A percentile compares a stretch with the other conserved stretches of the same genome.
phyloP scores from a whole-genome alignment of 768 basidiomycete species.

The Pisolithus orientalis region DNA sequence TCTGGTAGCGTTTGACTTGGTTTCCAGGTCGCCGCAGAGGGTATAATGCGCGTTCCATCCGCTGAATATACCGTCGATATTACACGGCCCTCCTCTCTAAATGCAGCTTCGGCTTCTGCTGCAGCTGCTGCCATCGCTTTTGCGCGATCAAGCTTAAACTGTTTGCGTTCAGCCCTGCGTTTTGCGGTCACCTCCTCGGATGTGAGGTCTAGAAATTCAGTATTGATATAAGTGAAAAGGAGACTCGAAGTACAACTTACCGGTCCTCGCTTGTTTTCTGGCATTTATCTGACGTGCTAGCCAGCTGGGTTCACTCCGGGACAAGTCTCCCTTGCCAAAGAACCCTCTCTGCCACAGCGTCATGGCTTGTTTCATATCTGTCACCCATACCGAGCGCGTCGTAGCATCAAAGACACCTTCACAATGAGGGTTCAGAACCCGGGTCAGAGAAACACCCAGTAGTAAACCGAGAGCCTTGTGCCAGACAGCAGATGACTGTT shows the following conservation, averaged over 20 bases:
- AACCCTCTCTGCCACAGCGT: constrained; percentile 87
- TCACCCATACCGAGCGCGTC: constrained; percentile 88
- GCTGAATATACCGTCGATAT: constrained; percentile 53
- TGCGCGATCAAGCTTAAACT: constrained; percentile 92
- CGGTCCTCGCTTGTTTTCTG: constrained; percentile 45
- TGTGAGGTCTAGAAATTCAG: constrained; percentile 49
- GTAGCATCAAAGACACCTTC: constrained; percentile 70
- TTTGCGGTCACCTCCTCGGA: constrained; percentile 89
- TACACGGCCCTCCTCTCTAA: constrained; percentile 61
- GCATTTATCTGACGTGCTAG: constrained; percentile 69
- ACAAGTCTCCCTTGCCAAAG: constrained; percentile 95
- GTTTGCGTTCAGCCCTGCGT: constrained; percentile 80
- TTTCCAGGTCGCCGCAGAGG: constrained; percentile 79
- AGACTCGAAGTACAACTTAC: constrained; percentile 30
- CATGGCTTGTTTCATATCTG: constrained; percentile 52
- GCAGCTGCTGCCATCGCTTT: constrained; percentile 78
- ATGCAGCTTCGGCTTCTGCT: constrained; percentile 72
- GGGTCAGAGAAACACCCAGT: constrained; percentile 52
- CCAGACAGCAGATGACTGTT: constrained; percentile 32
- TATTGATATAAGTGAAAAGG: not conserved
- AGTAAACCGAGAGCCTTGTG: constrained; percentile 44
- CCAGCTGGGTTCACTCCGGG: constrained; percentile 95
- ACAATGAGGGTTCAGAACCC: constrained; percentile 65
- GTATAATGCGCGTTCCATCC: constrained; percentile 43
- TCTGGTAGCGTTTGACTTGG: constrained; percentile 31